Evolutionary conservation across 2,329 filamentous ascomycete genomes (phyloP), one percentile per base, ranked within the genome.

Genomic region (Sarocladiaceae sp.): DNA sequence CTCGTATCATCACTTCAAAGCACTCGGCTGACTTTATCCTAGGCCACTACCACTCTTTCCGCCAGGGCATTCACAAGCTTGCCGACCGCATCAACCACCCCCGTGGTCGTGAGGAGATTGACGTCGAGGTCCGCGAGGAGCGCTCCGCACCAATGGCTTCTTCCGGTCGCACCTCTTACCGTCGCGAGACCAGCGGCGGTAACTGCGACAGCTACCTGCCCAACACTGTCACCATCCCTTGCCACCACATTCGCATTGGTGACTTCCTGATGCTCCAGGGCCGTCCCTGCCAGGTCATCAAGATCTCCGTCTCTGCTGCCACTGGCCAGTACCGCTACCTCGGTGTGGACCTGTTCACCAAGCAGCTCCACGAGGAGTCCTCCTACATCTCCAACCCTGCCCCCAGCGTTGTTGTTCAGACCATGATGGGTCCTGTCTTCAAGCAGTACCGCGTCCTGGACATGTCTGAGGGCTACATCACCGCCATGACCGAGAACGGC

Each of bases 371-470:
- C 65, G 93, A 98, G 76, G 93, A 98, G 84, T 95, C 88, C 47
- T 91, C 85, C 60, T 96, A 95, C 74, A 83, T 97, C 74, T 90
- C 88, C 72, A 94, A 95, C 85, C 93, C 93, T 54, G 88, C 86
- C 55, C 91, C 91, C 58, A 95, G 88, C 58, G 93, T 98, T 50
- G 82, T 97, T 53, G 91, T 98, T 61, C 93, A 98, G 85, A 97
- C 91, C 75, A 97, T 98, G 89, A 86, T 95, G 56, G 93, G 91
- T 59, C 93, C 93, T 53, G 83, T 97, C 75, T 96, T 97, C 88
- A 97, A 97, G 88, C 93, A 97, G 80, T 98, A 98, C 85, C 90
- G 93, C 63, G 91, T 98, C 65, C 85, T 98, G 51, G 93, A 98
- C 76, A 85, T 98, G 56, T 83, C 89, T 68, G 87, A 95, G 55